Conservation (phyloP, 176 grass and related monocot genomes). For the Tuctoria greenei region DNA sequence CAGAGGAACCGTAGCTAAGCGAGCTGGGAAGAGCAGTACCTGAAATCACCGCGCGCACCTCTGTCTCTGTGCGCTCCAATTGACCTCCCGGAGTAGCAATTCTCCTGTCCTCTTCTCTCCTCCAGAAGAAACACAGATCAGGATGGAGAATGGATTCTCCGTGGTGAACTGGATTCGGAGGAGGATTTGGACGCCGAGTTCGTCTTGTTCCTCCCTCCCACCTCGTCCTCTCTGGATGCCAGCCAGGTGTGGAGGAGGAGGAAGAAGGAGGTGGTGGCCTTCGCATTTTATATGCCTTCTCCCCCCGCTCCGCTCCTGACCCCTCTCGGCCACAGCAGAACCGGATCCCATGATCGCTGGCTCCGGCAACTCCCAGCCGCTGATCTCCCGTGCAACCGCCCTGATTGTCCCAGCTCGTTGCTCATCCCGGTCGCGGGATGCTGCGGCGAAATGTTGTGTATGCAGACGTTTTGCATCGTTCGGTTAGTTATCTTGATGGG, state of each 20-base stretch:
- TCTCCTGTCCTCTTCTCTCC: neutral
- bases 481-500: too few relatives aligned
- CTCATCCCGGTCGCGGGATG: neutral
- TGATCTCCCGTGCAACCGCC: neutral
- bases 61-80: constrained; percentile 17
- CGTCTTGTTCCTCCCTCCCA: constrained; percentile 30
- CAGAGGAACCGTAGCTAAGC: neutral
- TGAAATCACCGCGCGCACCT: neutral
- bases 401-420: neutral
- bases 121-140: constrained; percentile 13
- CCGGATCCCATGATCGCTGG: constrained; percentile 23
- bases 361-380: neutral
- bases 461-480: too few relatives aligned
- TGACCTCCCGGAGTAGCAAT: constrained; percentile 4
- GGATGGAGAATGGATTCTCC: neutral
- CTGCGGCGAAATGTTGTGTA: too few relatives aligned
- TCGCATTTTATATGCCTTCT: constrained; percentile 41
- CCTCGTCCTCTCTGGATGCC: constrained; percentile 25
- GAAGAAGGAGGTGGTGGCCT: constrained; percentile 13
- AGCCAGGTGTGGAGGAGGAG: constrained; percentile 32
- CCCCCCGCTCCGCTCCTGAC: constrained; percentile 31
- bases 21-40: constrained; percentile 20
- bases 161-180: constrained; percentile 4
- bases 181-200: constrained; percentile 30
- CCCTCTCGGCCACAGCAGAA: constrained; percentile 23